These are phyloP conservation scores for Phytophthora meadii DNA, from an alignment of 352 stramenopile species.

Conservation along the genomic window DNA sequence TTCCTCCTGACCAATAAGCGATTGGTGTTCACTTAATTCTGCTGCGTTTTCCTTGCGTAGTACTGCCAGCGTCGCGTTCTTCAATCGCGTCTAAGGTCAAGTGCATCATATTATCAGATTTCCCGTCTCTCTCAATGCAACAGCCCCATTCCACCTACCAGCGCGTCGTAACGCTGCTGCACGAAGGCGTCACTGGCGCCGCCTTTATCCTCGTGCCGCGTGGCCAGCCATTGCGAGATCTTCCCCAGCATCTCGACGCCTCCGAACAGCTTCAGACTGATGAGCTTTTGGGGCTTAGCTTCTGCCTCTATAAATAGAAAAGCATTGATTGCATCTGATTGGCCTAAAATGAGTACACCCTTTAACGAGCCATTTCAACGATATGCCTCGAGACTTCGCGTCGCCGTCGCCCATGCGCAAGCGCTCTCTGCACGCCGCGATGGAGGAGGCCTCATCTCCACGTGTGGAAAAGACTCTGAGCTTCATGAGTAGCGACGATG, in stretches of 20 bases:
- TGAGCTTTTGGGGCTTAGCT: slow-evolving; percentile 6
- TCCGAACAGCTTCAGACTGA: slow-evolving; percentile 13
- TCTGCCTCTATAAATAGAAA: slow-evolving; percentile 25
- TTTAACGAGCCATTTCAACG: no score
- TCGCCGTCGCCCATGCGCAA: slow-evolving; percentile 26
- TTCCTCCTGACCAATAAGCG: slow-evolving; percentile 5
- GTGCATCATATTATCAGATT: slow-evolving; percentile 6
- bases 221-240: slow-evolving; percentile 72
- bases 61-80: slow-evolving; percentile 72
- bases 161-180: slow-evolving; percentile 62
- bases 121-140: neutral
- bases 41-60: slow-evolving; percentile 44
- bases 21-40: slow-evolving; percentile 28
- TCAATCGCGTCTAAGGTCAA: slow-evolving; percentile 58
- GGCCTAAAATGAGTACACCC: slow-evolving; percentile 10
- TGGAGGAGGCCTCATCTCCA: slow-evolving; percentile 35
- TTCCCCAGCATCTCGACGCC: slow-evolving; percentile 59
- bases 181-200: slow-evolving; percentile 49
- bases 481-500: slow-evolving; percentile 43
- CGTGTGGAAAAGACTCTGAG: slow-evolving; percentile 46
- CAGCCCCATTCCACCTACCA: slow-evolving; percentile 45
- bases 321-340: slow-evolving; percentile 31
- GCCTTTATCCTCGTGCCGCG: slow-evolving; percentile 57
- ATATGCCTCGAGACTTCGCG: slow-evolving; percentile 11
- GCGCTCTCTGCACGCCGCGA: slow-evolving; percentile 36